Base-by-base conservation (phyloP, 2,329 filamentous ascomycete species). In the Fusarium armeniacum region DNA sequence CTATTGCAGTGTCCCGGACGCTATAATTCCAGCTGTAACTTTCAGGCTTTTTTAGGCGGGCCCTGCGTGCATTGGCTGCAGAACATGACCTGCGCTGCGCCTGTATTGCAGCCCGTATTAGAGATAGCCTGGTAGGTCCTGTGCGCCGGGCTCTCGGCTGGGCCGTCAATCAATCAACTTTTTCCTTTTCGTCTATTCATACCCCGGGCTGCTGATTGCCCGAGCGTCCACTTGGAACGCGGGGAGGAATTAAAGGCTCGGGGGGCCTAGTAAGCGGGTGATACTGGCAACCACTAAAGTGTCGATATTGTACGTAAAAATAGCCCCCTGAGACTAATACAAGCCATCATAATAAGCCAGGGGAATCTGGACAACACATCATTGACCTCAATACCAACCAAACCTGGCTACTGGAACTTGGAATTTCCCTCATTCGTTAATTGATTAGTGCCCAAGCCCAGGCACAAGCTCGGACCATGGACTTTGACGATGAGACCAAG, bases 231-330 rank as follows among this genome's bases (percentile, higher is more conserved):
- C 56, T 70, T 70, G 58, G 67, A 70, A 70, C 63, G 67, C 63
- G 67, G 67, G 67, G 67, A 68, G 67, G 67, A 68, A 68, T 70
- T 61, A 70, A 64, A 68, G 58, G 62, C 54, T 65, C 26, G 15
- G 46, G 54, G 53, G 15, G 36, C 51, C 51, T 70, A 53, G 58
- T 41, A 36, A 41, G 57, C 38, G 50, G 62, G 53, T 59, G 67
- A 49, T 51, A 40, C 47, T 56, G 45, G 44, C 53, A 26, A 66
- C 68, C 62, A 62, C 49, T 50, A 47, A 64, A 44, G 35, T 44
- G 43, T 54, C 26, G 52, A 43, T 52, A 26, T 58, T 32, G 67
- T 65, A 58, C 67, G 60, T 71, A 66, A 69, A 56, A 66, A 57
- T 59, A 71, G 54, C 32, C 69, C 68, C 67, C 69, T 71, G 57